Percentiles rank a stretch among this genome's conserved stretches.
phyloP scores from a whole-genome alignment of 1,284 basidiomycete species.

The Meripilus lineatus region DNA sequence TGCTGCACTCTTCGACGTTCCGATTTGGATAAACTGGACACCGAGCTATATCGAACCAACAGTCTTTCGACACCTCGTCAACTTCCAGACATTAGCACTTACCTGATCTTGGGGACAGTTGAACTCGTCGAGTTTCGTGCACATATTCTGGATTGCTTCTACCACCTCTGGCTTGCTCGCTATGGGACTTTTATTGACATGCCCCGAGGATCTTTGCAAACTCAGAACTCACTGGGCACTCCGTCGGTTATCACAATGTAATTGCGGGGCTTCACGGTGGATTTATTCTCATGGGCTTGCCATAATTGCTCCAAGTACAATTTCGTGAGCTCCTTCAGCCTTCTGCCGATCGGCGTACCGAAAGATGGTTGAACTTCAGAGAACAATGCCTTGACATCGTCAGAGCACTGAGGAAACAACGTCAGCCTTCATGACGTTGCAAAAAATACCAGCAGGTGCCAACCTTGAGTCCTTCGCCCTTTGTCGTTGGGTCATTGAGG shows the following conservation, averaged over 20 bases:
- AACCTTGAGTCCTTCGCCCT: too few relatives aligned
- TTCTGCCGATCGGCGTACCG: slow-evolving; percentile 44
- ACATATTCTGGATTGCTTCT: slow-evolving; percentile 41
- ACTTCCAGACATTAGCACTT: slow-evolving; percentile 6
- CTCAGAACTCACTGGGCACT: slow-evolving; percentile 42
- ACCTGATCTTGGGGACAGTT: slow-evolving; percentile 53
- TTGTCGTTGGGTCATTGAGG: slow-evolving; percentile 34
- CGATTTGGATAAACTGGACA: slow-evolving; percentile 62
- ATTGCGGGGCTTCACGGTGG: slow-evolving; percentile 49
- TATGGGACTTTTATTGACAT: slow-evolving; percentile 14
- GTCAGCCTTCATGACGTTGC: too few relatives aligned
- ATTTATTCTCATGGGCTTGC: neutral
- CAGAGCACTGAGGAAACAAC: slow-evolving; percentile 21
- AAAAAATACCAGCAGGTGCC: too few relatives aligned
- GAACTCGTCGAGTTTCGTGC: slow-evolving; percentile 42
- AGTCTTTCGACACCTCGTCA: neutral
- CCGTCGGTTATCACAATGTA: slow-evolving; percentile 63
- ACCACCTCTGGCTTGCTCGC: slow-evolving; percentile 47
- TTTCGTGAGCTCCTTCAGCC: slow-evolving; percentile 41
- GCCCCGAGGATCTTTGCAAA: neutral
- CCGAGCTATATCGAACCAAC: slow-evolving; percentile 34
- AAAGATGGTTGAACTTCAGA: slow-evolving; percentile 37
- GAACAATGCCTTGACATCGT: slow-evolving; percentile 37
- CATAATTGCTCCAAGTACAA: slow-evolving; percentile 41
- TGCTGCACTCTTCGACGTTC: slow-evolving; percentile 38